These are phyloP conservation scores for Daldinia bambusicola DNA, from an alignment of 495 filamentous ascomycete species.

Conservation along the genomic window DNA sequence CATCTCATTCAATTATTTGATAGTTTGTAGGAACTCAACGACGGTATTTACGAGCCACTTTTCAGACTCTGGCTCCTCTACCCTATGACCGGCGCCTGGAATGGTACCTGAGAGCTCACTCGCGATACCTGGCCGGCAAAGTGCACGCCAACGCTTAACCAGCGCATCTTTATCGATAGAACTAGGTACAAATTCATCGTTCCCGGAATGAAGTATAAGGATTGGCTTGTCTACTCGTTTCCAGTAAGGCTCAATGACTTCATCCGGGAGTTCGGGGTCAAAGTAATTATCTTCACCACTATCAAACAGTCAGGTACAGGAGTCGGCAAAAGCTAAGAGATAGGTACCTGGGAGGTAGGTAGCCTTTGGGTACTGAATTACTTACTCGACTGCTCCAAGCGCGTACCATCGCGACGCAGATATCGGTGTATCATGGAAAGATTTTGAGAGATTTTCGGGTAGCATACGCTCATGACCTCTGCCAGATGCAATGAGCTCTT, in stretches of 20 bases:
- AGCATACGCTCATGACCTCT: constrained; percentile 68
- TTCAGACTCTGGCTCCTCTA: constrained; percentile 50
- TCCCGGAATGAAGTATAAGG: constrained; percentile 73
- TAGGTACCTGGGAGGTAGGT: too few relatives aligned
- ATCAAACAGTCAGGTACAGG: constrained; percentile 26
- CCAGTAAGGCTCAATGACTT: constrained; percentile 70
- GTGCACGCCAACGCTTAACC: constrained; percentile 67
- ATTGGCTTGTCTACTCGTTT: constrained; percentile 65
- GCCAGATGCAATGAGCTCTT: constrained; percentile 62
- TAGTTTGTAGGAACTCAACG: constrained; percentile 49
- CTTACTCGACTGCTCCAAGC: constrained; percentile 66
- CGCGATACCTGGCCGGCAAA: constrained; percentile 51
- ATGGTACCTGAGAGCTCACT: constrained; percentile 56
- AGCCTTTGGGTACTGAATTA: constrained; percentile 6
- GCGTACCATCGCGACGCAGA: constrained; percentile 75
- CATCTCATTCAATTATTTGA: constrained; percentile 34
- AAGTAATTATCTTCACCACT: constrained; percentile 89
- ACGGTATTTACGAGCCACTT: constrained; percentile 54
- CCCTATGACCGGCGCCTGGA: constrained; percentile 56
- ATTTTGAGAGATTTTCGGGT: constrained; percentile 56
- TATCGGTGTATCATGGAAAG: constrained; percentile 64
- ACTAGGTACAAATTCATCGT: constrained; percentile 75
- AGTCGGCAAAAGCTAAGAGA: neutral
- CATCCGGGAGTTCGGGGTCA: constrained; percentile 76
- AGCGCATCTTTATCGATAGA: constrained; percentile 71